phyloP scores from a whole-genome alignment of 1,284 basidiomycete genomes.

The Boletus sp. region DNA sequence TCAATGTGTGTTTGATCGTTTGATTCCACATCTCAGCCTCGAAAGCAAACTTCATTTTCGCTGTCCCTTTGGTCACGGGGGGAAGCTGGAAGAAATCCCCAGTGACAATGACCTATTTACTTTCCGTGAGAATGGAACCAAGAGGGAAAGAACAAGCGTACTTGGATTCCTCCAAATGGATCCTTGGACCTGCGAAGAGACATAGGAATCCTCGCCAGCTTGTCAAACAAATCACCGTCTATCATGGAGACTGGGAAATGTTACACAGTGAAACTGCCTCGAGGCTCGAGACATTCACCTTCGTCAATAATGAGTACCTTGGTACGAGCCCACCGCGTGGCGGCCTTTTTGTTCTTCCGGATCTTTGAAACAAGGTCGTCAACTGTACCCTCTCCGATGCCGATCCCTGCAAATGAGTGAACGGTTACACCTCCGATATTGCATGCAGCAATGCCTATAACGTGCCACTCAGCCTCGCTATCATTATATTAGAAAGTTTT shows the following conservation, averaged over 20 bases:
- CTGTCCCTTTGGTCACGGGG: constrained; percentile 62
- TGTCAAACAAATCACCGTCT: constrained; percentile 84
- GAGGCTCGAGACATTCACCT: constrained; percentile 44
- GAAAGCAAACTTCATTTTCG: constrained; percentile 68
- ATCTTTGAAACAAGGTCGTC: constrained; percentile 61
- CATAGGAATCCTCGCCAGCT: constrained; percentile 69
- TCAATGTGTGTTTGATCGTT: constrained; percentile 54
- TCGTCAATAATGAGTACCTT: constrained; percentile 89
- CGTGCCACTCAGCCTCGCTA: constrained; percentile 2
- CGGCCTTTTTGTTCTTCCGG: constrained; percentile 62
- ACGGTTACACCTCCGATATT: constrained; percentile 89
- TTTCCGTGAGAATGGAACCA: constrained; percentile 3
- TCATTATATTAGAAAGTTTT: neutral
- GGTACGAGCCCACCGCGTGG: constrained; percentile 69
- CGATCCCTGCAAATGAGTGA: constrained; percentile 89
- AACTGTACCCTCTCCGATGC: constrained; percentile 65
- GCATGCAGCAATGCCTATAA: constrained; percentile 79
- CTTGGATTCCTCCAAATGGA: constrained; percentile 90
- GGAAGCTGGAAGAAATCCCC: constrained; percentile 95
- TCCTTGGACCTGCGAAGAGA: constrained; percentile 49
- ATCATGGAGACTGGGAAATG: constrained; percentile 79
- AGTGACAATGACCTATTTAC: constrained; percentile 67
- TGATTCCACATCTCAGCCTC: constrained; percentile 74
- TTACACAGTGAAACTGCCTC: neutral
- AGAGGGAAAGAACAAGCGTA: constrained; percentile 34